phyloP scores from a whole-genome alignment of 805 yeast species.

The Zygosaccharomyces bisporus region DNA sequence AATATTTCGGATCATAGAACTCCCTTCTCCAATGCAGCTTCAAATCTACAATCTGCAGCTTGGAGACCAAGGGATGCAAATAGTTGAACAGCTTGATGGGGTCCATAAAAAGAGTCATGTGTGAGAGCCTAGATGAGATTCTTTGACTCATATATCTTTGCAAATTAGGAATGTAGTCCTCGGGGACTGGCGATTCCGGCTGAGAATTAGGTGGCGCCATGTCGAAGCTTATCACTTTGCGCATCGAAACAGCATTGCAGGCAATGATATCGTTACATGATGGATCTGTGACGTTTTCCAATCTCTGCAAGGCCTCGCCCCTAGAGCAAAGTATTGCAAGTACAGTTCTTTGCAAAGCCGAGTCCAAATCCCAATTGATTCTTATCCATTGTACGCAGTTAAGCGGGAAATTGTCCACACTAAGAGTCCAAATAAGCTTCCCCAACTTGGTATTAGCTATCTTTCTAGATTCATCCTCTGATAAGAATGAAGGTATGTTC shows the following conservation, averaged over 20 bases:
- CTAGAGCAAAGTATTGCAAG: slow-evolving; percentile 28
- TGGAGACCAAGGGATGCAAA: slow-evolving; percentile 30
- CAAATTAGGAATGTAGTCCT: slow-evolving; percentile 33
- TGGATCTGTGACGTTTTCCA: slow-evolving; percentile 43
- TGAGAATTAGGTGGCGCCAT: slow-evolving; percentile 39
- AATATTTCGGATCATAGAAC: slow-evolving; percentile 34
- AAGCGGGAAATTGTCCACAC: slow-evolving; percentile 23
- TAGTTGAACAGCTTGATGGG: slow-evolving; percentile 39
- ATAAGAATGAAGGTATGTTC: slow-evolving; percentile 25
- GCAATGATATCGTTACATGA: slow-evolving; percentile 37
- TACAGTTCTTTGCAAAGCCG: slow-evolving; percentile 32
- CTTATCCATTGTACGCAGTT: slow-evolving; percentile 38
- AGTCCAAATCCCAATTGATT: slow-evolving; percentile 43
- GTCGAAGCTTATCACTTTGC: slow-evolving; percentile 34
- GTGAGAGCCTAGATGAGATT: slow-evolving; percentile 32
- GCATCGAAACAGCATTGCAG: slow-evolving; percentile 24
- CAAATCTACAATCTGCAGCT: slow-evolving; percentile 37
- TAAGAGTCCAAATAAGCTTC: slow-evolving; percentile 29
- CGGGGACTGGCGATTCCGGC: slow-evolving; percentile 32
- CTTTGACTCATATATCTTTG: slow-evolving; percentile 27
- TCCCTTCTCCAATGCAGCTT: slow-evolving; percentile 44
- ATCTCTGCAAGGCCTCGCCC: slow-evolving; percentile 32
- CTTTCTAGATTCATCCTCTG: slow-evolving; percentile 29
- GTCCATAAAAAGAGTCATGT: slow-evolving; percentile 40
- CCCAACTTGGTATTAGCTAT: slow-evolving; percentile 33